Conservation (phyloP, 148 eudicot genomes). For the Chenopodium formosanum region DNA sequence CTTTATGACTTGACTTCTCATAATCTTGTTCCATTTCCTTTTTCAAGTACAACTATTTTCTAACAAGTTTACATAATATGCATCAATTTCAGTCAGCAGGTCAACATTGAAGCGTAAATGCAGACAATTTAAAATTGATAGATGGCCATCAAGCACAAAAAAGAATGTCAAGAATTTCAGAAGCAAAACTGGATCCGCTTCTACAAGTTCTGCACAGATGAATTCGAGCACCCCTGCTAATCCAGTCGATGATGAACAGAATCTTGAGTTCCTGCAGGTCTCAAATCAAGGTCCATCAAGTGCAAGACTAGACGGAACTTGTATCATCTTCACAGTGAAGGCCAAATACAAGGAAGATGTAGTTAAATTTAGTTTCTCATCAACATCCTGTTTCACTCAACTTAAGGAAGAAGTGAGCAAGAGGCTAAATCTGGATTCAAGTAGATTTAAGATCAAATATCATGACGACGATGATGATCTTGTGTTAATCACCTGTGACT, state of each 20-base stretch:
- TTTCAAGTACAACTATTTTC: too few species aligned
- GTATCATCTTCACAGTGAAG: slow-evolving; percentile 36
- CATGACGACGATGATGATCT: slow-evolving; percentile 58
- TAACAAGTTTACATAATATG: too few species aligned
- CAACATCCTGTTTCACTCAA: slow-evolving; percentile 32
- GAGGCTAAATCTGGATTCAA: slow-evolving; percentile 51
- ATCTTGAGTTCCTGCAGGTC: neutral
- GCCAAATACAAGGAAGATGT: slow-evolving; percentile 57
- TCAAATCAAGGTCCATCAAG: neutral
- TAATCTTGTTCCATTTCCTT: neutral
- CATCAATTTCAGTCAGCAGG: neutral
- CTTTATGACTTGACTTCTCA: neutral
- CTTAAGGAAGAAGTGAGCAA: slow-evolving; percentile 53
- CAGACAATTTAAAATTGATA: neutral
- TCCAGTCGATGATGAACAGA: neutral
- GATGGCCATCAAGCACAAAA: neutral
- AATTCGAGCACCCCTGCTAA: neutral
- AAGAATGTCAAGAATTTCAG: neutral
- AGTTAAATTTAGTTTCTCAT: slow-evolving; percentile 41
- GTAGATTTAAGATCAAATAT: slow-evolving; percentile 54
- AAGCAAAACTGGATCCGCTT: neutral
- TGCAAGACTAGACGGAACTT: neutral
- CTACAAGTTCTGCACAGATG: neutral
- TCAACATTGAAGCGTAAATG: slow-evolving; percentile 1
- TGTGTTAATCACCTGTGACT: slow-evolving; percentile 47